A percentile compares a stretch with the other conserved stretches of the same genome.
Evolutionary conservation across 106 monocot species (phyloP).

Genomic region (Acorus calamus): DNA sequence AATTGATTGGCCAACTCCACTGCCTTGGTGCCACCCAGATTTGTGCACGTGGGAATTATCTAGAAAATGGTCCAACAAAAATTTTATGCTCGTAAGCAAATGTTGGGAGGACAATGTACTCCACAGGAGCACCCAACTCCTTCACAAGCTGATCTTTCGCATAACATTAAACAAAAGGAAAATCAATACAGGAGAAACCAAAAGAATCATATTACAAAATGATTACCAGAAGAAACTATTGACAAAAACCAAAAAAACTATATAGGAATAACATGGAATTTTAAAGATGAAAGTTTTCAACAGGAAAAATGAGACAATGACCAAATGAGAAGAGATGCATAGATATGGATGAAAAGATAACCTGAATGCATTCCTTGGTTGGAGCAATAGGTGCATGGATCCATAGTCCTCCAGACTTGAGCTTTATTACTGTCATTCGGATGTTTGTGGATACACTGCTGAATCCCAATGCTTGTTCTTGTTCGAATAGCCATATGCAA

Average conservation of each 20-base stretch:
- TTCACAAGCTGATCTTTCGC: conserved; percentile 50
- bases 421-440: conserved; percentile 92
- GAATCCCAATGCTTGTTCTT: conserved; percentile 98
- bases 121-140: conserved; percentile 84
- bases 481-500: conserved; percentile 93
- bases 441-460: conserved; percentile 97
- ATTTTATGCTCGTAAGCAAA: conserved; percentile 97
- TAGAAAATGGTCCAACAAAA: conserved; percentile 91
- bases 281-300: neutral
- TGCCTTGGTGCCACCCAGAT: conserved; percentile 97
- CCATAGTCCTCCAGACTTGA: conserved; percentile 95
- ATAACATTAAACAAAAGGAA: neutral
- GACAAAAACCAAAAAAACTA: neutral
- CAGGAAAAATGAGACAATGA: neutral
- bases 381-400: conserved; percentile 98
- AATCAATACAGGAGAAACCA: too few species aligned
- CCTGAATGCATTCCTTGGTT: conserved; percentile 95
- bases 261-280: neutral
- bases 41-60: conserved; percentile 81
- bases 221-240: neutral
- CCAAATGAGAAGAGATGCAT: neutral
- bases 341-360: conserved; percentile 8
- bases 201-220: neutral
- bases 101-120: conserved; percentile 84
- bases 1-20: conserved; percentile 98